These are phyloP conservation scores for Metschnikowia corniflorae DNA, from an alignment of 805 yeast species.

Conservation along the genomic window DNA sequence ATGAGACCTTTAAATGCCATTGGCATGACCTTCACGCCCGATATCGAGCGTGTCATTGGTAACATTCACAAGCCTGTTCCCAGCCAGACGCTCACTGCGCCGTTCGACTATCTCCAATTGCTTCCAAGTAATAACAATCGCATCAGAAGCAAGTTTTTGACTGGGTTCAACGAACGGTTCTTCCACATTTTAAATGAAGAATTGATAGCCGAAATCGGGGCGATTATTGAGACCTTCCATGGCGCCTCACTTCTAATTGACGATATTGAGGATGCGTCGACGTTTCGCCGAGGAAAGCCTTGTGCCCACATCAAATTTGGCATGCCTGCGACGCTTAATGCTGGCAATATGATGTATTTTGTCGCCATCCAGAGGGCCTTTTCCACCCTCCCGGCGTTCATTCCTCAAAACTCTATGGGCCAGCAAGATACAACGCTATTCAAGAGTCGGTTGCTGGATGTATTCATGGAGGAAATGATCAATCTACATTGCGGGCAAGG, in stretches of 20 bases:
- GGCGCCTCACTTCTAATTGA: constrained; percentile 52
- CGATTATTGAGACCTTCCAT: constrained; percentile 32
- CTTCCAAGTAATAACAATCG: constrained; percentile 34
- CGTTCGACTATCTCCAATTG: constrained; percentile 30
- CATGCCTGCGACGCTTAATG: constrained; percentile 71
- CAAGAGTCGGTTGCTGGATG: constrained; percentile 20
- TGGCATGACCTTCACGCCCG: constrained; percentile 1
- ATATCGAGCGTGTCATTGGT: constrained; percentile 4
- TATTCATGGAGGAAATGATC: constrained; percentile 69
- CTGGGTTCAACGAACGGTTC: constrained; percentile 33
- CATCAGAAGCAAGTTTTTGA: constrained; percentile 27
- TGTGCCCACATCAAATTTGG: constrained; percentile 81
- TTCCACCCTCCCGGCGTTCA: not conserved
- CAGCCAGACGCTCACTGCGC: constrained; percentile 19
- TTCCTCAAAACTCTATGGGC: not conserved
- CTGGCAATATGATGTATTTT: constrained; percentile 81
- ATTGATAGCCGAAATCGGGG: constrained; percentile 25
- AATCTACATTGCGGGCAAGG: constrained; percentile 90
- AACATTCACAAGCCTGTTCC: not conserved
- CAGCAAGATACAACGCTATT: not conserved
- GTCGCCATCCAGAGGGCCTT: constrained; percentile 54
- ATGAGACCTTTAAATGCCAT: too few species aligned
- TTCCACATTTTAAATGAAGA: constrained; percentile 25
- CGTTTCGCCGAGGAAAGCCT: constrained; percentile 69
- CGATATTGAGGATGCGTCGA: constrained; percentile 82